Conservation (phyloP, 2,329 filamentous ascomycete genomes). For the Plenodomus lindquistii region DNA sequence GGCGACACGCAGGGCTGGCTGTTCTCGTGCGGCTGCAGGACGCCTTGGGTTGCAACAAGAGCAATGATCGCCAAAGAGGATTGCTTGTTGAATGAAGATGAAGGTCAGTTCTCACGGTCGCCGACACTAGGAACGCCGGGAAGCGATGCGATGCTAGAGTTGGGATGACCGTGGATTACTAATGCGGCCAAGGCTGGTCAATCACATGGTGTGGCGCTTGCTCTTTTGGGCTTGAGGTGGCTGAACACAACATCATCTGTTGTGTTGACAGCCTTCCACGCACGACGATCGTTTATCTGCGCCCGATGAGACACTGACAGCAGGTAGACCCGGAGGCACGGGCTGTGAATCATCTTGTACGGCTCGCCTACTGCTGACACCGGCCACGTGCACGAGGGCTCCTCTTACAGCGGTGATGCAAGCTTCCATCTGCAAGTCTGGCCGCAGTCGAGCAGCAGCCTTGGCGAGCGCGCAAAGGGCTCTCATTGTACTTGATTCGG, state of each 20-base stretch:
- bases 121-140: background rate
- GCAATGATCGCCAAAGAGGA: background rate
- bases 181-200: conserved; percentile 9
- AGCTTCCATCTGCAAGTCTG: background rate
- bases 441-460: background rate
- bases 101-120: conserved; percentile 2
- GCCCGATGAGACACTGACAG: conserved; percentile 14
- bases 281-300: conserved; percentile 6
- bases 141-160: conserved; percentile 7
- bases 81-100: background rate
- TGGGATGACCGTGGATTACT: conserved; percentile 13
- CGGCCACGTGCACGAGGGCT: conserved; percentile 16
- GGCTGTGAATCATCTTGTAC: conserved; percentile 4
- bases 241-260: conserved; percentile 11
- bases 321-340: conserved; percentile 8
- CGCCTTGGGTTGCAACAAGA: conserved; percentile 1
- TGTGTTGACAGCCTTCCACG: conserved; percentile 2
- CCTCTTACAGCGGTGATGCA: background rate
- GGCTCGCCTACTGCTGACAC: conserved; percentile 10
- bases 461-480: background rate
- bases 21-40: conserved; percentile 13
- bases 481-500: background rate
- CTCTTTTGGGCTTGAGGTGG: conserved; percentile 4
- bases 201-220: conserved; percentile 6
- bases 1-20: conserved; percentile 19